A percentile compares a stretch with the other conserved stretches of the same genome.
These are phyloP conservation scores for Paspalum notatum DNA, from an alignment of 176 grass and related monocot species.

Conservation along the genomic window DNA sequence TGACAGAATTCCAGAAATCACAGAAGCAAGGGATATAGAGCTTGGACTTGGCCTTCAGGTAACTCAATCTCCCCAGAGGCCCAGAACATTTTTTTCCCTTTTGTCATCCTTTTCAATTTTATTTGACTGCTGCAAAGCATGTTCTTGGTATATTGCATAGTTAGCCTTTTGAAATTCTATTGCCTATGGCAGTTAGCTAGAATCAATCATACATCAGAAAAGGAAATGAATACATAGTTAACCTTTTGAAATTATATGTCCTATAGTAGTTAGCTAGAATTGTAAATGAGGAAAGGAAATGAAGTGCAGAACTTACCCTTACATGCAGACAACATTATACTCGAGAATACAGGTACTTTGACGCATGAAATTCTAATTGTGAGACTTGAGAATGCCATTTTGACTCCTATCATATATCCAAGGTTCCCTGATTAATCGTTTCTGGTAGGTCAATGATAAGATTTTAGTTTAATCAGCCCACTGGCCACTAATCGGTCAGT, in stretches of 20 bases:
- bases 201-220: background rate
- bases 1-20: constrained; percentile 96
- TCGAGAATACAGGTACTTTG: background rate
- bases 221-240: background rate
- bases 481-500: no score
- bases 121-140: constrained; percentile 20
- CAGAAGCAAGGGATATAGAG: constrained; percentile 96
- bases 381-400: background rate
- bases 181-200: background rate
- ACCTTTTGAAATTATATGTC: background rate
- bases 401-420: background rate
- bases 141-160: background rate
- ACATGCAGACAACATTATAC: background rate
- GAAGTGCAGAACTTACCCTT: background rate
- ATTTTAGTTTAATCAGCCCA: no score
- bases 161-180: background rate
- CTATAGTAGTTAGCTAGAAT: background rate
- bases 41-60: constrained; percentile 99
- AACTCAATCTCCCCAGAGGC: background rate
- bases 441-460: no score
- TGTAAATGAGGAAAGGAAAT: background rate
- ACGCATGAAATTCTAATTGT: background rate
- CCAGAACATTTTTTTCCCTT: background rate
- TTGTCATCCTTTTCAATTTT: background rate
- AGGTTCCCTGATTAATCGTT: no score